Base-by-base conservation (phyloP, 1,284 basidiomycete genomes). In the Pholiota adiposa region DNA sequence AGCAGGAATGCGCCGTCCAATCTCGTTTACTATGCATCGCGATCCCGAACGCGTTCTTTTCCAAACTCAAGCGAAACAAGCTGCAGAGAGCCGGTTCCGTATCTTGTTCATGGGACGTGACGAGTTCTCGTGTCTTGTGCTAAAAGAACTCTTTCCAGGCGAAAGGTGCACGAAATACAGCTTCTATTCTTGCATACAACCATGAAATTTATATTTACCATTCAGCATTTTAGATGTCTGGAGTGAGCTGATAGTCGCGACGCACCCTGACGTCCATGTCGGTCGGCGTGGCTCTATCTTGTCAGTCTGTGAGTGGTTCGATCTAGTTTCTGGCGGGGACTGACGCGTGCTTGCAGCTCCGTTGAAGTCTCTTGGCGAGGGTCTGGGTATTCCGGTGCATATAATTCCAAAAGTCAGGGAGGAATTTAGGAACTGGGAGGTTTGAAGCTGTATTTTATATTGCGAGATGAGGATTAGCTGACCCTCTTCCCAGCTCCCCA, bases 81-180 rank as follows among this genome's bases (percentile, higher is more conserved):
- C 18, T 21, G 43, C 21, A 9, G 25, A 31, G 11, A 52, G 58
- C 12, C 34, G 56, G 18, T 67, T 69, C 51, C 56, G 65, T 23
- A 78, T 92, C 49, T 77, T 92, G 5, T 90, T 89, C 70, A 78
- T 90, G 65, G 89, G 89, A 52, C 83, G 87, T 16, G 89, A 90
- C 69, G 82, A 87, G 62, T 91, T 91, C 70, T 91, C 89, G 1
- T 88, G 86, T 66, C 67, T 75, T 11, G 84, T 90, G 1, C 73
- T 92, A 27, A 67, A 80, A 38, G 75, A 83, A 57, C 69, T 91
- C 2, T 73, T 85, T 61, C n/a, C 66, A 72, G 33, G 82, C 83
- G 4, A 63, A 70, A 70, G 86, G 86, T 85, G 40, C 21, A 73
- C 12, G 3, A 21, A 5, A 34, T 18, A 21, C 19, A 2, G 7